Evolutionary conservation across 2,329 filamentous ascomycete species (phyloP).

Genomic region (Colletotrichum sojae): DNA sequence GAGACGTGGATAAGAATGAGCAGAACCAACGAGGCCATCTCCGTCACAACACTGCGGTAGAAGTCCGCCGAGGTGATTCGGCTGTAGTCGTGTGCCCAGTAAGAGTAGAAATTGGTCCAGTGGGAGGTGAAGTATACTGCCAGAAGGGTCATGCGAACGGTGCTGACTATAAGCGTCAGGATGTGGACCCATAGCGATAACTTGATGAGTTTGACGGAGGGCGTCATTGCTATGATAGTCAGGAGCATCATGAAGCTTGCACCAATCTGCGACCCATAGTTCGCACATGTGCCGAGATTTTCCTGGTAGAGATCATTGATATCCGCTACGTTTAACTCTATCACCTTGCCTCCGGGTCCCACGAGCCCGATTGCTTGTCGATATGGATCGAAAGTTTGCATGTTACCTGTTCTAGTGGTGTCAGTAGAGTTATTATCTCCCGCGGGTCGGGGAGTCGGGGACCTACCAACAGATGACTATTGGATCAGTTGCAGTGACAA

Average conservation of each 20-base stretch:
- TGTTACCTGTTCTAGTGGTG: not conserved
- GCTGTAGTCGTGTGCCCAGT: constrained; percentile 68
- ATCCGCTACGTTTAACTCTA: constrained; percentile 49
- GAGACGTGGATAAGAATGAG: constrained; percentile 61
- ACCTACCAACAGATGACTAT: too few relatives aligned
- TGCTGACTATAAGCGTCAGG: constrained; percentile 71
- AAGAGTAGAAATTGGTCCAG: constrained; percentile 73
- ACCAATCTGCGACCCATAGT: constrained; percentile 80
- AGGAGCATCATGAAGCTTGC: constrained; percentile 75
- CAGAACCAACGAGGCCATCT: constrained; percentile 59
- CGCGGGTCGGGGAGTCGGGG: too few relatives aligned
- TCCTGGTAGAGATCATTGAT: constrained; percentile 52
- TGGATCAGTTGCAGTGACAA: too few relatives aligned
- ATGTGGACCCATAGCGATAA: constrained; percentile 77
- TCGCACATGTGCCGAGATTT: constrained; percentile 64
- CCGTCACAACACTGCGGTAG: constrained; percentile 54
- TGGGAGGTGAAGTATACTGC: constrained; percentile 72
- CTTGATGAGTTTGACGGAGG: constrained; percentile 73
- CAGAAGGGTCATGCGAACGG: constrained; percentile 71
- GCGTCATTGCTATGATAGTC: constrained; percentile 77
- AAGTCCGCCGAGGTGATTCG: constrained; percentile 58
- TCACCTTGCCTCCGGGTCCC: constrained; percentile 47
- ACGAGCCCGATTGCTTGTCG: constrained; percentile 55
- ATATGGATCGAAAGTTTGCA: constrained; percentile 51
- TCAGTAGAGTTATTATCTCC: too few relatives aligned